Evolutionary conservation across 805 yeast genomes (phyloP).

Genomic region (Lachancea nothofagi): DNA sequence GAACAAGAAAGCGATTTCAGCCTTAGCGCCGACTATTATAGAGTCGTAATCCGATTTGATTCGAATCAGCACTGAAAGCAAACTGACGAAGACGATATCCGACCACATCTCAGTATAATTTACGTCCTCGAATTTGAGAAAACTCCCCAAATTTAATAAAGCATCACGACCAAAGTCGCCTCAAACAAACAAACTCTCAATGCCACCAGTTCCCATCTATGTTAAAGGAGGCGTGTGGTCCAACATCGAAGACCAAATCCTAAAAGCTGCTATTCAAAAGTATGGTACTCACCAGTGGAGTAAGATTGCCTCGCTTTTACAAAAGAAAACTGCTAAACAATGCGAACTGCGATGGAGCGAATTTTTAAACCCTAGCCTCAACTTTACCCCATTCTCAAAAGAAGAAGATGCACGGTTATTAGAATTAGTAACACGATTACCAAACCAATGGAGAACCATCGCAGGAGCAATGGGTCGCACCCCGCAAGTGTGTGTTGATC

Average conservation of each 20-base stretch:
- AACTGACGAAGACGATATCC: too few species aligned
- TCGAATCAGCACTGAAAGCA: too few species aligned
- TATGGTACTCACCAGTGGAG: slow-evolving; percentile 96
- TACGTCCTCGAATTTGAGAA: too few species aligned
- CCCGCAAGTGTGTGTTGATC: slow-evolving; percentile 77
- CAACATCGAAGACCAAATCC: slow-evolving; percentile 73
- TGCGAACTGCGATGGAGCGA: slow-evolving; percentile 92
- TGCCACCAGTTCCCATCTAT: slow-evolving; percentile 53
- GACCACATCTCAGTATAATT: too few species aligned
- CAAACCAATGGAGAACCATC: slow-evolving; percentile 95
- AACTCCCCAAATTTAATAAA: too few species aligned
- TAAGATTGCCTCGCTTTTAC: slow-evolving; percentile 78
- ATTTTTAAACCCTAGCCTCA: slow-evolving; percentile 70
- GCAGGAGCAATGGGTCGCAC: slow-evolving; percentile 77
- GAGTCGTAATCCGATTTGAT: too few species aligned
- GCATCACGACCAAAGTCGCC: too few species aligned
- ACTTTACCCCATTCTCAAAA: slow-evolving; percentile 59
- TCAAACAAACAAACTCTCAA: slow-evolving; percentile 2
- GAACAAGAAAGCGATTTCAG: too few species aligned
- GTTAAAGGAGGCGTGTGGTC: slow-evolving; percentile 92
- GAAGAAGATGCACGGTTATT: slow-evolving; percentile 73
- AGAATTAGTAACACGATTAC: slow-evolving; percentile 60
- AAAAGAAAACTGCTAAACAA: slow-evolving; percentile 83
- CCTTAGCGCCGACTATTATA: too few species aligned
- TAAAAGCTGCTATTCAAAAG: slow-evolving; percentile 86